A percentile compares a stretch with the other conserved stretches of the same genome.
phyloP scores from a whole-genome alignment of 2,329 filamentous ascomycete genomes.

The Nothophoma quercina region DNA sequence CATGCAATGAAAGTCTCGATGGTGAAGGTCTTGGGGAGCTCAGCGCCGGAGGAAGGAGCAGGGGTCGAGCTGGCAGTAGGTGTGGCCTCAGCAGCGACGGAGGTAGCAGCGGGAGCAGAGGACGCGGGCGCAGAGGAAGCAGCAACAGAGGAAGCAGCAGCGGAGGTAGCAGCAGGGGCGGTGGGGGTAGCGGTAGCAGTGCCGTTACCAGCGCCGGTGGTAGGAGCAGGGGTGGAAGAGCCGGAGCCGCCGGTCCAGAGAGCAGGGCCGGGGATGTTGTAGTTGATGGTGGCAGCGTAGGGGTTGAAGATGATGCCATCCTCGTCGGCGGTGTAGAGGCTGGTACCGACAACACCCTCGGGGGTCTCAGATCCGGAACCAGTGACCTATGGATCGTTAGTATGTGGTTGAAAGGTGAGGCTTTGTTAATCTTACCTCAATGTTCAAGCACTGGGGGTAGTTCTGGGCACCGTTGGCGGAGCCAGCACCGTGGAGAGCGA shows the following conservation, averaged over 20 bases:
- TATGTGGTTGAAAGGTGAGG: neutral
- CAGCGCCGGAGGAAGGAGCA: conserved; percentile 23
- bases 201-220: conserved; percentile 22
- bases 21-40: conserved; percentile 43
- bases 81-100: conserved; percentile 16
- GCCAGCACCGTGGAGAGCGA: conserved; percentile 58
- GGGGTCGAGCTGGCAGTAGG: conserved; percentile 13
- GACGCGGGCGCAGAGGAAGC: conserved; percentile 8
- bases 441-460: conserved; percentile 60
- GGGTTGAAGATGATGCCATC: conserved; percentile 54
- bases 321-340: conserved; percentile 55
- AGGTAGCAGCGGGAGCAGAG: conserved; percentile 1
- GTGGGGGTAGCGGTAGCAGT: conserved; percentile 12
- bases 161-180: conserved; percentile 18
- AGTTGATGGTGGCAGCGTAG: conserved; percentile 46
- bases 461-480: conserved; percentile 59
- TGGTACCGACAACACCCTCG: conserved; percentile 60
- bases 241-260: conserved; percentile 40
- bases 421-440: conserved; percentile 44
- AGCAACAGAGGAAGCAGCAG: conserved; percentile 16
- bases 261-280: conserved; percentile 55
- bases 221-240: conserved; percentile 23
- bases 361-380: conserved; percentile 54
- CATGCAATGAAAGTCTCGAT: conserved; percentile 44
- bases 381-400: conserved; percentile 45